phyloP scores from a whole-genome alignment of 768 basidiomycete genomes.

The Dentipellis fragilis region DNA sequence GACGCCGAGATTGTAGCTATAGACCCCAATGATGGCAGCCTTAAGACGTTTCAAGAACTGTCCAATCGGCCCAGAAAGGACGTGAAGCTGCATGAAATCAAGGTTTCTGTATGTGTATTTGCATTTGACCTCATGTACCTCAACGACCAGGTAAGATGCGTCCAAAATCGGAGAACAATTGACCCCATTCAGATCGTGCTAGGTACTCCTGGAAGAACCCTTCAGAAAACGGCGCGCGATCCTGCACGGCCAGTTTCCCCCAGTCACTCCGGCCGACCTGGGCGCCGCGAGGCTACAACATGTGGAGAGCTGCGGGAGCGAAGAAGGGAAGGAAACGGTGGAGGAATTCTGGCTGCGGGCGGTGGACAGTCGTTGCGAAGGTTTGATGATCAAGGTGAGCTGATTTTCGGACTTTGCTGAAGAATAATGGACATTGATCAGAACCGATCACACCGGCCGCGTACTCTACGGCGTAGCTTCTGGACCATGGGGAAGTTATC shows the following conservation, averaged over 20 bases:
- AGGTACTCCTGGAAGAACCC: constrained; percentile 60
- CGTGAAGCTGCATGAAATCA: constrained; percentile 65
- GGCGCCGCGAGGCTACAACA: constrained; percentile 56
- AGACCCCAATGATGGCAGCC: constrained; percentile 47
- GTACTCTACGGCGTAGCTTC: constrained; percentile 32
- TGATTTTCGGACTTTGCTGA: neutral
- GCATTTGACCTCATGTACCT: constrained; percentile 86
- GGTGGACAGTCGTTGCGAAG: constrained; percentile 73
- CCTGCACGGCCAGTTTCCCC: constrained; percentile 53
- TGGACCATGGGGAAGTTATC: constrained; percentile 42
- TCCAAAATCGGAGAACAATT: constrained; percentile 4
- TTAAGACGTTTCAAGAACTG: constrained; percentile 80
- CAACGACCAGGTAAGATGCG: constrained; percentile 55
- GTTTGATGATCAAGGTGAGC: constrained; percentile 85
- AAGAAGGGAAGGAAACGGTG: constrained; percentile 48
- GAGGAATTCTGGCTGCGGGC: constrained; percentile 71
- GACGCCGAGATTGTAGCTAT: constrained; percentile 87
- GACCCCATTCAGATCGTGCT: constrained; percentile 6
- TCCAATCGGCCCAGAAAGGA: constrained; percentile 80
- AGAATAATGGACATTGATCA: constrained; percentile 6
- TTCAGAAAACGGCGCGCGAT: constrained; percentile 64
- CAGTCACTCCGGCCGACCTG: constrained; percentile 32
- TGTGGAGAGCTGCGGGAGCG: constrained; percentile 63
- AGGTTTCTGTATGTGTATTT: constrained; percentile 72
- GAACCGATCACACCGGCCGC: neutral